Base-by-base conservation (phyloP, 345 rosid genomes). In the Camelina laxa region DNA sequence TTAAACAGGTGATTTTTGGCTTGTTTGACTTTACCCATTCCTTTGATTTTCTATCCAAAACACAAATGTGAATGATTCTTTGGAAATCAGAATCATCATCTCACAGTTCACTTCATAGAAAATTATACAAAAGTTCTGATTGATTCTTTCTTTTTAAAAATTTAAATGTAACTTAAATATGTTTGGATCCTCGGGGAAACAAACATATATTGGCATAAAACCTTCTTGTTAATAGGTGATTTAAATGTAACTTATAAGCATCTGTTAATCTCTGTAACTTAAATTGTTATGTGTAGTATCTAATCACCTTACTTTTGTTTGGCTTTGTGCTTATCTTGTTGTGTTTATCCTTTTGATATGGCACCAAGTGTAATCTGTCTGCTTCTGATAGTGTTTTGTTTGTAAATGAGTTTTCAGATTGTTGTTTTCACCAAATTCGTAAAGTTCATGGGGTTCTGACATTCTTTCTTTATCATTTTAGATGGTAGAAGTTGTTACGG, bases 1-100 rank as follows among this genome's bases (percentile, higher is more conserved):
- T 78, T 70, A 19, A 77, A 70, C 72, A 64, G 80, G 80, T 77
- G 31, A 47, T 63, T 36, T 20, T 41, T 60, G 30, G 21, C 63
- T 49, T 36, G 30, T 42, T 55, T 56, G n/a, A 36, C 50, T 45
- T 55, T 22, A 65, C 14, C 20, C 38, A 45, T 44, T 58, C 45
- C 68, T 27, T 48, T 49, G 9, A 31, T 51, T 36, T 51, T 36
- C 36, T 51, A 22, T 70, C 31, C 74, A 57, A 54, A 41, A 14
- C 16, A 17, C 41, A 56, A 17, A 16, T 24, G 10, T 44, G 19
- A 41, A 24, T 13, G 41, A 5, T 67, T 67, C 61, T 22, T 31
- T 15, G 41, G 27, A 64, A 39, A 4, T 9, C 8, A 44, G 20
- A 9, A 31, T 48, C 70, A 31, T 48, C 70, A 33, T 64, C 24